Evolutionary conservation across 2,329 filamentous ascomycete species (phyloP).

Genomic region (Ophiostoma pallidulum): DNA sequence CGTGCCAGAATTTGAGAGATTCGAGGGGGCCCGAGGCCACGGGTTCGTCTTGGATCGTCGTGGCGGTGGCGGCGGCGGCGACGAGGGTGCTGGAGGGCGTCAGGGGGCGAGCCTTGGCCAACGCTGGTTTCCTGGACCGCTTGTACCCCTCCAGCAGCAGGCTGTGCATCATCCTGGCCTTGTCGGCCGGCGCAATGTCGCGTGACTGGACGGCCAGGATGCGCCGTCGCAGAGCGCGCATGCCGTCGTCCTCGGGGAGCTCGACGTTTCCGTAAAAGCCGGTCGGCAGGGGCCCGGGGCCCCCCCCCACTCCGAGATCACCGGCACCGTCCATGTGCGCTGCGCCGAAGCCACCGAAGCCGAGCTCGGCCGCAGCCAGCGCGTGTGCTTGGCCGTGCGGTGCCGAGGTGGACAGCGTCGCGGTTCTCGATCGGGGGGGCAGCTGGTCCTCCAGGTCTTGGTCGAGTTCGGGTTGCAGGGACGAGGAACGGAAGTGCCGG

Average conservation of each 20-base stretch:
- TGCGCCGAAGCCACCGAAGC: too few species aligned
- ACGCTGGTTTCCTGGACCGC: constrained; percentile 26
- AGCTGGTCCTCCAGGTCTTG: background rate
- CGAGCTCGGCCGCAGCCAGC: background rate
- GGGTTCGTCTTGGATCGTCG: constrained; percentile 26
- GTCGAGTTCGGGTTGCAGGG: constrained; percentile 3
- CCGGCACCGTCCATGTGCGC: background rate
- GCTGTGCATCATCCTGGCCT: constrained; percentile 62
- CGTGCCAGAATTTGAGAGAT: constrained; percentile 51
- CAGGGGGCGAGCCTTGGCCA: constrained; percentile 18
- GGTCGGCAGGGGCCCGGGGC: constrained; percentile 1
- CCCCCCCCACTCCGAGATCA: background rate
- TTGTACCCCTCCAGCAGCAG: constrained; percentile 61
- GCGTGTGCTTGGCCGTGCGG: background rate
- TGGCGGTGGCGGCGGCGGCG: constrained; percentile 3
- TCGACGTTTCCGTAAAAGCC: constrained; percentile 22
- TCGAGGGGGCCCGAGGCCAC: constrained; percentile 38
- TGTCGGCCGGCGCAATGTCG: constrained; percentile 49
- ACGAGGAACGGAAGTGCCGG: constrained; percentile 5
- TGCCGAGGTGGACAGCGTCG: background rate
- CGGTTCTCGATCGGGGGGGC: background rate
- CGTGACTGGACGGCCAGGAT: constrained; percentile 60
- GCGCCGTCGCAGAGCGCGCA: constrained; percentile 54
- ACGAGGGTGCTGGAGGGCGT: constrained; percentile 18
- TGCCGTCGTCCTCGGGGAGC: constrained; percentile 71